Base-by-base conservation (phyloP, 202 grass and related monocot species). In the Schoenoplectus tabernaemontani region DNA sequence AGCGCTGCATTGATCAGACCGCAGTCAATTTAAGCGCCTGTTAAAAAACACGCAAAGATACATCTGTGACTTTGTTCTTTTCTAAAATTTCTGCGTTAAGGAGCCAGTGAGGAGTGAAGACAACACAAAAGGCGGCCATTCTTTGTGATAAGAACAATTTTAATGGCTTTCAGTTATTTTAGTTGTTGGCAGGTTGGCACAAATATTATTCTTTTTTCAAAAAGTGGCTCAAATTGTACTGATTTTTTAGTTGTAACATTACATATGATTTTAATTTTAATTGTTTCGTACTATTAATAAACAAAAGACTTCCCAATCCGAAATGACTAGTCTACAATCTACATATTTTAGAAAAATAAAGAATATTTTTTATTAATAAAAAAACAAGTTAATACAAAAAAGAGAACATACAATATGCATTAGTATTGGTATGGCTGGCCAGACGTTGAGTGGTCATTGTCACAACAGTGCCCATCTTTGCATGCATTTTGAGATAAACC, bases 381-480 rank as follows among this genome's bases (percentile, higher is more conserved):
- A 33, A 34, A 7, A 2, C n/a, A n/a, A n/a, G n/a, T n/a, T n/a
- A n/a, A n/a, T n/a, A n/a, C n/a, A n/a, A 36, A 32, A 63, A 36
- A 36, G 36, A 36, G 1, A 64, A 37, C 4, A 57, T 57, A 22
- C 9, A 73, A 77, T 30, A 76, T 76, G 71, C 67, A 15, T 39
- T 38, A 77, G 74, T 37, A 33, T 39, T 11, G 39, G 26, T 22
- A 34, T n/a, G n/a, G n/a, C n/a, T 77, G 64, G 38, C 54, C 34
- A 58, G 74, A 9, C 3, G 74, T 77, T 77, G 74, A 77, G 74
- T 57, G 12, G 74, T 77, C 74, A 57, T 23, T 77, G 51, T 77
- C 73, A 56, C 73, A 38, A 7, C n/a, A n/a, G n/a, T 11, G 39
- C 50, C 47, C 7, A 77, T 77, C 73, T 57, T 78, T 59, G 57